phyloP scores from a whole-genome alignment of 1,284 basidiomycete species.

The Pterula multifida region DNA sequence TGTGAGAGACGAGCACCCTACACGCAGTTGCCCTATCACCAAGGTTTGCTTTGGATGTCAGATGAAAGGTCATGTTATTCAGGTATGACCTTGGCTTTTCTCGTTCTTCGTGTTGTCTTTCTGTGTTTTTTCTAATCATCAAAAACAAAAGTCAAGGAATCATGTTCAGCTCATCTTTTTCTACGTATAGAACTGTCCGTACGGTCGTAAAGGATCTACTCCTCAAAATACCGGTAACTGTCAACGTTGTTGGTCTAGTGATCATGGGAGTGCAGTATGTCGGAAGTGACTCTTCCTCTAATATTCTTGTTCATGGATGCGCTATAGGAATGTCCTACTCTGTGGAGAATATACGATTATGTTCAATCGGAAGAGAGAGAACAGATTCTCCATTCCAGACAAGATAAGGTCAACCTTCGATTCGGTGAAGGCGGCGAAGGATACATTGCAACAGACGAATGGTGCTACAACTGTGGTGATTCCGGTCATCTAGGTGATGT shows the following conservation, averaged over 20 bases:
- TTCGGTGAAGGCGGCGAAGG: slow-evolving; percentile 70
- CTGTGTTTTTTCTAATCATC: slow-evolving; percentile 5
- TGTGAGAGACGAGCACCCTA: slow-evolving; percentile 73
- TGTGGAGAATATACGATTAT: slow-evolving; percentile 85
- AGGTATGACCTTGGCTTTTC: slow-evolving; percentile 26
- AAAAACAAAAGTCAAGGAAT: too few species aligned
- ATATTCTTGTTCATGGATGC: not conserved
- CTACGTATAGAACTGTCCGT: not conserved
- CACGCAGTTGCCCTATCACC: slow-evolving; percentile 74
- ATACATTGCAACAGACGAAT: slow-evolving; percentile 59
- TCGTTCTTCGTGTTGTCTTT: not conserved
- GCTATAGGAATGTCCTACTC: slow-evolving; percentile 69
- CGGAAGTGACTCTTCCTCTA: not conserved
- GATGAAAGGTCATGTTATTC: slow-evolving; percentile 75
- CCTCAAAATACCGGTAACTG: not conserved
- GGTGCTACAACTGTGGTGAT: slow-evolving; percentile 85
- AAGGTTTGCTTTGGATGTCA: slow-evolving; percentile 82
- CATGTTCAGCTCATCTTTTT: too few species aligned
- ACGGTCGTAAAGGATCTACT: not conserved
- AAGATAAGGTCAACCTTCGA: slow-evolving; percentile 27
- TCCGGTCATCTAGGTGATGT: slow-evolving; percentile 83
- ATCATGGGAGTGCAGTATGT: slow-evolving; percentile 61
- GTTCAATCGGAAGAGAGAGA: slow-evolving; percentile 43
- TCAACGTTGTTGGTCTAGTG: slow-evolving; percentile 10
- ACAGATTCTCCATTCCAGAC: slow-evolving; percentile 33